phyloP scores from a whole-genome alignment of 345 rosid species.

The Acer saccharum region DNA sequence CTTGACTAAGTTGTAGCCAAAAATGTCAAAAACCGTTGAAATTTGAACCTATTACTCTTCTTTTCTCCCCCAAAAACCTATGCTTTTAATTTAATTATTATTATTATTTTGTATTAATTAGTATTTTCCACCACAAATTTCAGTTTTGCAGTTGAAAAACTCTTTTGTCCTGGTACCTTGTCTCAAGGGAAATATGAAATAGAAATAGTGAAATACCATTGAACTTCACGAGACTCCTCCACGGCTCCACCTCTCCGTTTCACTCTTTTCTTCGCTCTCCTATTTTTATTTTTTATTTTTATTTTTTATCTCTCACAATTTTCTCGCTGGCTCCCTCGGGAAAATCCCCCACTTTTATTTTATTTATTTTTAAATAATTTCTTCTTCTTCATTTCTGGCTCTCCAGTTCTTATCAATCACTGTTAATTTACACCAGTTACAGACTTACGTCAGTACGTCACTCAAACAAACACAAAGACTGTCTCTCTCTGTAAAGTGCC shows the following conservation, averaged over 20 bases:
- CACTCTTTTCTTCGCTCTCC: background rate
- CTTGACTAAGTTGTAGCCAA: background rate
- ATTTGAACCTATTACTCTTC: background rate
- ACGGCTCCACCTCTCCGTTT: background rate
- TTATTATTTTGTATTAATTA: background rate
- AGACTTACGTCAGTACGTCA: too few relatives aligned
- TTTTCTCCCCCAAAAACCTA: background rate
- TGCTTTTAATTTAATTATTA: too few relatives aligned
- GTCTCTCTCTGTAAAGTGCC: too few relatives aligned
- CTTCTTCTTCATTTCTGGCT: too few relatives aligned
- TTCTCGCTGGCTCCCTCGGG: background rate
- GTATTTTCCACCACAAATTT: background rate
- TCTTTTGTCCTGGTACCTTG: too few relatives aligned
- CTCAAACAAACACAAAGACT: too few relatives aligned
- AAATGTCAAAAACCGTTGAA: background rate
- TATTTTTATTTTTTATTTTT: background rate
- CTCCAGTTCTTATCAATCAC: background rate
- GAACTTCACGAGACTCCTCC: background rate
- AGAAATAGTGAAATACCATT: too few relatives aligned
- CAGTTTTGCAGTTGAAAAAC: background rate
- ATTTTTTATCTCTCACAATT: background rate
- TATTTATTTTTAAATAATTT: too few relatives aligned
- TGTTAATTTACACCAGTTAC: too few relatives aligned
- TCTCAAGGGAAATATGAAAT: too few relatives aligned
- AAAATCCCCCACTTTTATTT: background rate